phyloP scores from a whole-genome alignment of 2,329 filamentous ascomycete species.

The Aulographum hederae region DNA sequence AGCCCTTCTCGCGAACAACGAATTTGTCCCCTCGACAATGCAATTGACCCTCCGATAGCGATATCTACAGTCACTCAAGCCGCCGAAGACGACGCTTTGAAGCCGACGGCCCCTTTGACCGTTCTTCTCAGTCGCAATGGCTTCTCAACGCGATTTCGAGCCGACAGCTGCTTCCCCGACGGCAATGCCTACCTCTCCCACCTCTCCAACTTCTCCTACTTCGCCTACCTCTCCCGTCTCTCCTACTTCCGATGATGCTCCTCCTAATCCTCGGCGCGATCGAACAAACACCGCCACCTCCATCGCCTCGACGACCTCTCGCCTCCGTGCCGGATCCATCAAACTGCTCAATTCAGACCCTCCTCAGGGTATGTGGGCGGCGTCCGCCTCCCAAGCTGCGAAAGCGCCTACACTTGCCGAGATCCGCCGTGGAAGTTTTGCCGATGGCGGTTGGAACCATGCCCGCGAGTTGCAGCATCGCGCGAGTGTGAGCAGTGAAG shows the following conservation, averaged over 20 bases:
- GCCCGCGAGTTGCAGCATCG: conserved; percentile 4
- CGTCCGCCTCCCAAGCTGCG: conserved; percentile 20
- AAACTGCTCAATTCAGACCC: conserved; percentile 19
- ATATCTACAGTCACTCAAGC: too few relatives aligned
- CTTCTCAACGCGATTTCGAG: too few relatives aligned
- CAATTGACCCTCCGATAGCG: too few relatives aligned
- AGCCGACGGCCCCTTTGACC: too few relatives aligned
- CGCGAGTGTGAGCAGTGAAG: background rate
- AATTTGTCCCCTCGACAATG: too few relatives aligned
- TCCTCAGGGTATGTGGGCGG: conserved; percentile 25
- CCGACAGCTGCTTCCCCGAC: too few relatives aligned
- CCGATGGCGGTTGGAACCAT: conserved; percentile 15
- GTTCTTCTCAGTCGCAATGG: too few relatives aligned
- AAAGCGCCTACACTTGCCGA: conserved; percentile 24
- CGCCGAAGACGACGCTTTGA: too few relatives aligned
- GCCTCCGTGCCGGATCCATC: conserved; percentile 16
- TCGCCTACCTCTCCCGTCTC: background rate
- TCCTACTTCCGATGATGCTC: background rate
- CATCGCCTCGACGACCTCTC: conserved; percentile 6
- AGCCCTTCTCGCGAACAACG: too few relatives aligned
- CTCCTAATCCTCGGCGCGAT: background rate
- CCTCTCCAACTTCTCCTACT: too few relatives aligned
- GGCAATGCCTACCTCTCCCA: too few relatives aligned
- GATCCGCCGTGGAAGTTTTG: conserved; percentile 20
- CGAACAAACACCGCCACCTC: background rate